phyloP scores from a whole-genome alignment of 805 yeast genomes.

The Lipomyces lipofer region DNA sequence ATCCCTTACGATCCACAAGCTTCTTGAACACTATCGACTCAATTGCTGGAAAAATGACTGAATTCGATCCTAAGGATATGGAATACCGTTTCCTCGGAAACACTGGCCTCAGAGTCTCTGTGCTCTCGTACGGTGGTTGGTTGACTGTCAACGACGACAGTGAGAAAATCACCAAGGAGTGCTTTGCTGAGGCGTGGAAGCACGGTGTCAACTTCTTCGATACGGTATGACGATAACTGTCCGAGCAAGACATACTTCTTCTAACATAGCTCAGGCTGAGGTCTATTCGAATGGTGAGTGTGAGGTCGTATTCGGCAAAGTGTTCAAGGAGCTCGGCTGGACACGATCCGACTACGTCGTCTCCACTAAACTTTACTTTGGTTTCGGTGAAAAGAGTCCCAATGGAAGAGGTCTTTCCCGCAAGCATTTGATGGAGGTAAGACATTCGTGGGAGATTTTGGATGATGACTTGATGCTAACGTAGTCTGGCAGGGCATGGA shows the following conservation, averaged over 20 bases:
- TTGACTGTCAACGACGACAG: conserved; percentile 36
- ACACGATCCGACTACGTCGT: conserved; percentile 37
- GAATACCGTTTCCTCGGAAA: conserved; percentile 40
- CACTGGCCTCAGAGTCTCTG: conserved; percentile 39
- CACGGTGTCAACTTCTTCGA: conserved; percentile 40
- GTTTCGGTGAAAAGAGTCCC: conserved; percentile 33
- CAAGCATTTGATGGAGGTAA: conserved; percentile 37
- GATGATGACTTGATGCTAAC: no score
- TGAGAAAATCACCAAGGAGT: conserved; percentile 34
- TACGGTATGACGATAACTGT: no score
- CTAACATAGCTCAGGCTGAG: conserved; percentile 29
- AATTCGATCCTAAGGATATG: conserved; percentile 31
- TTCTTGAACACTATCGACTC: no score
- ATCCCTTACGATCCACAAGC: no score
- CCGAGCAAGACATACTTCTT: no score
- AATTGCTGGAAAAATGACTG: no score
- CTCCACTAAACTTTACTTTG: conserved; percentile 40
- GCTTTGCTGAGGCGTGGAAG: conserved; percentile 38
- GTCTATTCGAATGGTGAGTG: conserved; percentile 37
- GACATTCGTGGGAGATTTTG: no score
- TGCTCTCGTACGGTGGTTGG: conserved; percentile 41
- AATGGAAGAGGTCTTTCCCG: conserved; percentile 39
- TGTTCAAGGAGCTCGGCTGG: conserved; percentile 38
- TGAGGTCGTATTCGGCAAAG: conserved; percentile 37
- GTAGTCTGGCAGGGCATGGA: conserved; percentile 36